phyloP scores from a whole-genome alignment of 306 rosid species.

The Rosa multiflora region DNA sequence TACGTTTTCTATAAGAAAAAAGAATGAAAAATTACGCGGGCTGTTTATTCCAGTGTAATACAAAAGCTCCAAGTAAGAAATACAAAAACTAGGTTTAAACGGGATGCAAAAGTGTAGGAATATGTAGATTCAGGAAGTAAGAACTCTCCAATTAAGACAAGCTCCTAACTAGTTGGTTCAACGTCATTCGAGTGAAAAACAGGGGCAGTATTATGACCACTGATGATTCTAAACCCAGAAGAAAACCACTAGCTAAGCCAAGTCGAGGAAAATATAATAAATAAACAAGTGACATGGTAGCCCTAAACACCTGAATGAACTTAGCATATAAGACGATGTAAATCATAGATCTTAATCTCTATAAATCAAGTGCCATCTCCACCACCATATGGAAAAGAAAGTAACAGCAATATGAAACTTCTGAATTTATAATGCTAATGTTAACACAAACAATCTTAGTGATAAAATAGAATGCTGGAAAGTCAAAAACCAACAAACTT shows the following conservation, averaged over 20 bases:
- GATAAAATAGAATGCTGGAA: constrained; percentile 47
- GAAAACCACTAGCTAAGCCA: neutral
- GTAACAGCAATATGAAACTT: constrained; percentile 30
- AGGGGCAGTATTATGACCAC: neutral
- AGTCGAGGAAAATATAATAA: neutral
- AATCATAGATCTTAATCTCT: constrained; percentile 28
- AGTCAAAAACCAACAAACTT: constrained; percentile 80
- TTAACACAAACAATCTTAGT: constrained; percentile 46
- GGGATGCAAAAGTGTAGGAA: neutral
- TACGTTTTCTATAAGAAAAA: neutral
- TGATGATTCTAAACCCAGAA: neutral
- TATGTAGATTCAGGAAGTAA: neutral
- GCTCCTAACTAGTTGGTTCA: neutral
- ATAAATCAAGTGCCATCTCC: constrained; percentile 32
- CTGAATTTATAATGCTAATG: constrained; percentile 27
- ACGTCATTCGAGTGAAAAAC: neutral
- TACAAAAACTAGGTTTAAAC: neutral
- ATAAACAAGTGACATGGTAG: neutral
- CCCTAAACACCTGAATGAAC: neutral
- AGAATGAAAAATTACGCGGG: neutral
- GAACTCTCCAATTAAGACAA: neutral
- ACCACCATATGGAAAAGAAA: constrained; percentile 42
- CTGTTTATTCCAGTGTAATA: neutral
- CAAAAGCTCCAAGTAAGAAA: neutral
- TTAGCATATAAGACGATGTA: constrained; percentile 10